Conservation (phyloP, 352 stramenopile genomes). For the Phytophthora tubulina region DNA sequence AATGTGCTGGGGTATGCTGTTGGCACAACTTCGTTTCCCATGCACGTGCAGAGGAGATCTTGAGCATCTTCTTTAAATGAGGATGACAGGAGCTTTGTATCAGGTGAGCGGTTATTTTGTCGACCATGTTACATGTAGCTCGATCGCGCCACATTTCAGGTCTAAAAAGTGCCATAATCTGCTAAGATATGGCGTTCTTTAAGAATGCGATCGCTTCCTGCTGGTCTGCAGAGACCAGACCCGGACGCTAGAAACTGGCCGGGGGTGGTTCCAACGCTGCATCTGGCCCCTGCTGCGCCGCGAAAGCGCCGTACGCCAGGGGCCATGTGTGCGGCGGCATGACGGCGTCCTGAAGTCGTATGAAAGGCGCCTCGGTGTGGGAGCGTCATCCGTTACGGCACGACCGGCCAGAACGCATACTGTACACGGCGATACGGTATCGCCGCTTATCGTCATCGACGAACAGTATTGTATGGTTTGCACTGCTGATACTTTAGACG, state of each 20-base stretch:
- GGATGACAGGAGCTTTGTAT: background rate
- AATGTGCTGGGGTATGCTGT: too few relatives aligned
- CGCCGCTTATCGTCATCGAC: background rate
- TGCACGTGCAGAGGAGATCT: too few relatives aligned
- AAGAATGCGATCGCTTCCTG: background rate
- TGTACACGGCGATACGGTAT: constrained; percentile 3
- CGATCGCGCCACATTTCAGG: background rate
- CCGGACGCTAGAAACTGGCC: background rate
- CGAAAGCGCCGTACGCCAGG: constrained; percentile 26
- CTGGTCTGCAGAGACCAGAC: constrained; percentile 2
- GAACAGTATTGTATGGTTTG: constrained; percentile 5
- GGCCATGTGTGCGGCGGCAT: constrained; percentile 13
- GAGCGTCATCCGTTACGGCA: constrained; percentile 22
- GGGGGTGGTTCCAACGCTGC: constrained; percentile 11
- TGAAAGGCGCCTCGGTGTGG: constrained; percentile 30
- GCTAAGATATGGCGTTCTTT: constrained; percentile 2
- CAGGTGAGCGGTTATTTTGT: background rate
- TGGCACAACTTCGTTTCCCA: too few relatives aligned
- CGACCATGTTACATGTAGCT: too few relatives aligned
- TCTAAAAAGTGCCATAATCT: background rate
- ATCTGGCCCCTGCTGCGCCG: constrained; percentile 23
- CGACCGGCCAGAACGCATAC: background rate
- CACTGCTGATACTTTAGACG: background rate
- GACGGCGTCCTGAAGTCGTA: constrained; percentile 2
- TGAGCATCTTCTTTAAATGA: background rate